Evolutionary conservation across 2,329 filamentous ascomycete species (phyloP).

Genomic region (Torrubiella hemipterigena): DNA sequence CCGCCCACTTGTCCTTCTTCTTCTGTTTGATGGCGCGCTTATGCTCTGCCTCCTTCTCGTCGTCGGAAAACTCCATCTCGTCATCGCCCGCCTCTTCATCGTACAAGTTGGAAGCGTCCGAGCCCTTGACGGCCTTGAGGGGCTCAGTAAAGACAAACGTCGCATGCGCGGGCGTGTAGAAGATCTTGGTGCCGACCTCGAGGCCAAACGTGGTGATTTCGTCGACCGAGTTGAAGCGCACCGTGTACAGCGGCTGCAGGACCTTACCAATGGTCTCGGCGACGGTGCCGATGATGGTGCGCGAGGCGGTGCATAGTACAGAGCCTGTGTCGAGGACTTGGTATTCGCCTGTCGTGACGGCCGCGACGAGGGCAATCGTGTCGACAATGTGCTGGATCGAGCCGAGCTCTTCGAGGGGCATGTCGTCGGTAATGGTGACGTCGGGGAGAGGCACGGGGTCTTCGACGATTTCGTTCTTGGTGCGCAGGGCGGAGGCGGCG

Average conservation of each 20-base stretch:
- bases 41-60: slow-evolving; percentile 82
- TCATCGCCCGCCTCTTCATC: slow-evolving; percentile 82
- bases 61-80: slow-evolving; percentile 91
- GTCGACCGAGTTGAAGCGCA: slow-evolving; percentile 58
- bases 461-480: slow-evolving; percentile 67
- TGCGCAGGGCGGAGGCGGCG: slow-evolving; percentile 45
- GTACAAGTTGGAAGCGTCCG: slow-evolving; percentile 87
- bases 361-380: slow-evolving; percentile 67
- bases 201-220: slow-evolving; percentile 59
- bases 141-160: slow-evolving; percentile 79
- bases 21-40: slow-evolving; percentile 60
- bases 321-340: slow-evolving; percentile 77
- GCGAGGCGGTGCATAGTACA: slow-evolving; percentile 65
- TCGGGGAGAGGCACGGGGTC: slow-evolving; percentile 61
- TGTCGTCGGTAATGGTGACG: slow-evolving; percentile 63
- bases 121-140: slow-evolving; percentile 69
- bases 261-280: slow-evolving; percentile 79
- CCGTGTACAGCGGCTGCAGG: slow-evolving; percentile 73
- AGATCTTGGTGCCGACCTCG: slow-evolving; percentile 58
- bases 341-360: slow-evolving; percentile 66
- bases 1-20: slow-evolving; percentile 37
- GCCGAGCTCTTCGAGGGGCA: slow-evolving; percentile 66
- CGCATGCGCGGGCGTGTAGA: slow-evolving; percentile 68
- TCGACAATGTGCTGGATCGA: slow-evolving; percentile 66
- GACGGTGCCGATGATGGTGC: slow-evolving; percentile 69